Percentiles rank a stretch among this genome's conserved stretches.
phyloP scores from a whole-genome alignment of 2,329 filamentous ascomycete genomes.

The Chrysoporthe austroafricana region DNA sequence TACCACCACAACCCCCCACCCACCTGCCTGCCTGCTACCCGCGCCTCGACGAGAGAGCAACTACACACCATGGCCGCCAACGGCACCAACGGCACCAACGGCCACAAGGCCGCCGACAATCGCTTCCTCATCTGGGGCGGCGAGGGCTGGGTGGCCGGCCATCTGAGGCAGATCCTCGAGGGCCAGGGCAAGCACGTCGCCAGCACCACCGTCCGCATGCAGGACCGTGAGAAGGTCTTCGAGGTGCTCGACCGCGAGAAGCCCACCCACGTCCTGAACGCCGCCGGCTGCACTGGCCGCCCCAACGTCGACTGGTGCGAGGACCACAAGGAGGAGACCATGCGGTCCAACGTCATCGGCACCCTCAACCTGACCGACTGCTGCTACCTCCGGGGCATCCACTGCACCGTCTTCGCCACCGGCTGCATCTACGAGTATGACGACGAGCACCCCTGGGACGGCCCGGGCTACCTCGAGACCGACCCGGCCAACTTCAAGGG shows the following conservation, averaged over 20 bases:
- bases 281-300: conserved; percentile 67
- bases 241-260: conserved; percentile 60
- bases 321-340: conserved; percentile 68
- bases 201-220: conserved; percentile 67
- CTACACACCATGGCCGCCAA: conserved; percentile 30
- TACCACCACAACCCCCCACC: neutral
- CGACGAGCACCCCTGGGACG: conserved; percentile 61
- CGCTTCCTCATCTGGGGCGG: conserved; percentile 69
- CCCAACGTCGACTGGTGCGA: conserved; percentile 76
- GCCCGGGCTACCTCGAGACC: conserved; percentile 63
- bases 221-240: conserved; percentile 61
- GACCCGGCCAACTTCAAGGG: conserved; percentile 67
- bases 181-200: conserved; percentile 63
- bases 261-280: conserved; percentile 70
- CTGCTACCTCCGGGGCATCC: conserved; percentile 62
- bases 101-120: conserved; percentile 29
- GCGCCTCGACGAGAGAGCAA: neutral
- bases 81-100: conserved; percentile 36
- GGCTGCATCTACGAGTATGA: conserved; percentile 71
- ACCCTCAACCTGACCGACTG: conserved; percentile 65
- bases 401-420: conserved; percentile 69
- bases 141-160: conserved; percentile 65
- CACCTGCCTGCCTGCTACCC: too few relatives aligned
- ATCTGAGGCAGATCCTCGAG: conserved; percentile 62
- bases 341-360: conserved; percentile 69